Evolutionary conservation across 352 stramenopile species (phyloP), one percentile per base, ranked within the genome.

Genomic region (Phytophthora syringae): DNA sequence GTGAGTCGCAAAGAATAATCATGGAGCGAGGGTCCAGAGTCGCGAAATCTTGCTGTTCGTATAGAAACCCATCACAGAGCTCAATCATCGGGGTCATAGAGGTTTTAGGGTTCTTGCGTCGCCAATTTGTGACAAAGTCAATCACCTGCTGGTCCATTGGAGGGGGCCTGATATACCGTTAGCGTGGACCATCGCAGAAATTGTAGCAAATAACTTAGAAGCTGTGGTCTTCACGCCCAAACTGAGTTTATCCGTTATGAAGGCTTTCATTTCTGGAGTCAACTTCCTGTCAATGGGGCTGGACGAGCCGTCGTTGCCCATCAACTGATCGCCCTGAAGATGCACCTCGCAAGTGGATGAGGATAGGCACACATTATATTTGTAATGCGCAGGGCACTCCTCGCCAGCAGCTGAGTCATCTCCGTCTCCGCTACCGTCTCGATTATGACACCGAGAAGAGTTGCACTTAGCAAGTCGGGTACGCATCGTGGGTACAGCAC

Each of bases 201-300:
- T 12, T 15, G 11, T 16, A 5, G 11, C 30, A 20, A 25, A 36
- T 5, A 60, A 22, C 7, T 16, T 30, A 40, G 34, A 9, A 18
- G 34, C 34, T 20, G 34, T 40, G 16, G 40, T 52, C 28, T 52
- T 51, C 20, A 51, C 22, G 1, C 40, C 52, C n/a, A 5, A 21
- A 20, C 21, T 44, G 32, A 52, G 52, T 30, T 18, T 50, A 1
- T 60, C 15, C 6, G 20, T 2, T 36, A 47, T 61, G 24, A 45
- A 61, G 5, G 34, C 4, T 21, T 53, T 61, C 42, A 47, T 61
- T 36, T 61, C 6, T 9, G 32, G 16, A 7, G 18, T 45, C 18
- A 52, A 27, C 11, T 47, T 32, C 2, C 25, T 7, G 18, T 60
- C 13, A 5, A 52, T 40, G 15, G 40, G 28, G 3, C 11, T 52